phyloP scores from a whole-genome alignment of 306 rosid genomes.

The Casuarina cunninghamiana region DNA sequence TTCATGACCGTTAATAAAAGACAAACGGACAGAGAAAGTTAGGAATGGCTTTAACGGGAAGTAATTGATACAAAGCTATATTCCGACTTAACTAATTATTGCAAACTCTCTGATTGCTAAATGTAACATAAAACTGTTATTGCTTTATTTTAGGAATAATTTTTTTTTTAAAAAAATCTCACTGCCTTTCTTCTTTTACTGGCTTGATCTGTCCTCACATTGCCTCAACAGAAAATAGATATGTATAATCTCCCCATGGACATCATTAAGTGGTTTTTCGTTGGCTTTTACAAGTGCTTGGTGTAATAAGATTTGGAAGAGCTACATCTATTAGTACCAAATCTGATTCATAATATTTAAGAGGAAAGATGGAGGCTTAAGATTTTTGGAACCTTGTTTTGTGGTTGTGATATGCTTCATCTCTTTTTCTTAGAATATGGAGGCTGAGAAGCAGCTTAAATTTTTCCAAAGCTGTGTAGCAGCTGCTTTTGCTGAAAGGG shows the following conservation, averaged over 20 bases:
- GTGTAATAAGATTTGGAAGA: neutral
- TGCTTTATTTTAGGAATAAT: neutral
- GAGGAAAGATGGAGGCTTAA: conserved; percentile 1
- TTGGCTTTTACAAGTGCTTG: conserved; percentile 5
- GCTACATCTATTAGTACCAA: neutral
- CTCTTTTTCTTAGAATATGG: conserved; percentile 60
- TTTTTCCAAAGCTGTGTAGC: conserved; percentile 97
- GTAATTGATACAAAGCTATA: neutral
- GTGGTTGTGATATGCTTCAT: conserved; percentile 15
- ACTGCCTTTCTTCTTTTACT: conserved; percentile 3
- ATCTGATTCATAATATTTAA: neutral
- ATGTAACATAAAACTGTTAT: neutral
- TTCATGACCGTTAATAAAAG: neutral
- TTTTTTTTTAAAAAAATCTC: neutral
- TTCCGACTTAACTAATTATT: conserved; percentile 18
- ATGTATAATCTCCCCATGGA: neutral
- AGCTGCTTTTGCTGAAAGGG: conserved; percentile 95
- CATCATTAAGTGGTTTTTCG: neutral
- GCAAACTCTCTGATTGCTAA: conserved; percentile 12
- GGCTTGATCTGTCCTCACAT: conserved; percentile 26
- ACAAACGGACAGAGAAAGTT: neutral
- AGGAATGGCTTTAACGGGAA: neutral
- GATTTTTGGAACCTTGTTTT: neutral
- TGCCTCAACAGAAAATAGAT: conserved; percentile 10
- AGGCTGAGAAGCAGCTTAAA: conserved; percentile 95